Evolutionary conservation across 208 protist genomes (phyloP), one percentile per base, ranked within the genome.

Genomic region (Tritrichomonas foetus): DNA sequence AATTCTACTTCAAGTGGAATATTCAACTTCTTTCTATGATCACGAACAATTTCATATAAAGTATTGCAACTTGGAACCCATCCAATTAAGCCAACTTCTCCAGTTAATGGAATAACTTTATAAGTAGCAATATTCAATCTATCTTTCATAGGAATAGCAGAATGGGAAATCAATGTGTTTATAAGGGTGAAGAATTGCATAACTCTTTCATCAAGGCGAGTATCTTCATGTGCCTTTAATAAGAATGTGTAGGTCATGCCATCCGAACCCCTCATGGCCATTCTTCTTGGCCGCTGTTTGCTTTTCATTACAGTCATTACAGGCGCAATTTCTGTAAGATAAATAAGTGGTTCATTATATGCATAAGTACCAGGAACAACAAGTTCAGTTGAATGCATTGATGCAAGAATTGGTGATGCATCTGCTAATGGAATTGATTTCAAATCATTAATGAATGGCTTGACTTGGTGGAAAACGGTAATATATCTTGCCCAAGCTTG

Each of bases 241-340:
- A 93, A 49, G 89, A 93, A 93, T 30, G 50, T 64, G 89, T 72
- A 93, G 2, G 8, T 93, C 1, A 44, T 53, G 22, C 89, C 89
- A 41, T 93, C 89, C 1, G 50, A n/a, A 44, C 89, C 55, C 5
- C 27, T 49, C 2, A 93, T 72, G 22, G n/a, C 57, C 57, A 93
- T 64, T 93, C 44, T 93, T 93, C 89, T 36, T 41, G 89, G 89
- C 27, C 57, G 66, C 41, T 93, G 89, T 39, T 93, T 93, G 2
- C n/a, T 69, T 39, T 72, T 47, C 89, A 93, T 93, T 11, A 93
- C 89, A 49, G 36, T 30, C 39, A 93, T 30, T 20, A 47, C 30
- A 2, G 33, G 11, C 14, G 50, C 50, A 25, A 93, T 33, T 36
- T 93, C 55, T 3, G 30, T 47, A 2, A 93, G n/a, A 27, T 50